Evolutionary conservation across 2,329 filamentous ascomycete species (phyloP), one percentile per base, ranked within the genome.

Genomic region (Salinomyces thailandicus): DNA sequence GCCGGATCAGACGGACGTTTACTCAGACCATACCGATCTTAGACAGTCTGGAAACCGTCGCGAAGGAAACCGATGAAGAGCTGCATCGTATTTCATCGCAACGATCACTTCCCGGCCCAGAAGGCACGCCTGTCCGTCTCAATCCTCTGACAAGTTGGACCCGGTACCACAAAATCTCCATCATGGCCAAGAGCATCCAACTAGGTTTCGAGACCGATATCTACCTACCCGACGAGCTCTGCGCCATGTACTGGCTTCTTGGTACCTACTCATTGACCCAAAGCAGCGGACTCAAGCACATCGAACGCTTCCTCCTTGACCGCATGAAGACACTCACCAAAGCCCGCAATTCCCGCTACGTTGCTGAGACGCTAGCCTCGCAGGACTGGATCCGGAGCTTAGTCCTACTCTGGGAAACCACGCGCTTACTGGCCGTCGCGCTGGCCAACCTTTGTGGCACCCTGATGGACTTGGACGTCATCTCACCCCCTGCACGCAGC

Each of bases 191-290:
- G 68, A 80, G 93, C 31, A 71, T 95, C 12, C 83, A 95, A 54
- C 75, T 95, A 19, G 91, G 93, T 9, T 96, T 98, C 58, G 91
- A 98, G 60, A 77, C 95, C 9, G 80, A 89, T 29, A 75, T 94
- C 7, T 96, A 96, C 59, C 78, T 89, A 36, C 71, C 77, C 0
- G 81, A 93, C 57, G 91, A 98, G 58, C 69, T 91, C 7, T 73
- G 78, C 1, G 78, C 77, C 16, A 93, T 95, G 82, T 96, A 96
- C 59, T 91, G 82, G 77, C 64, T 46, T 15, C 44, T 54, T 2
- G 17, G n/a, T 13, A 12, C n/a, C n/a, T 19, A 36, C 32, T 30
- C 38, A 4, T 26, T 42, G 5, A 38, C 43, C 3, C 45, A 42
- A 12, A 24, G 28, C 11, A 44, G 41, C 17, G 38, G 55, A 51